Evolutionary conservation across 495 filamentous ascomycete genomes (phyloP).

Genomic region (Neurospora tetraspora): DNA sequence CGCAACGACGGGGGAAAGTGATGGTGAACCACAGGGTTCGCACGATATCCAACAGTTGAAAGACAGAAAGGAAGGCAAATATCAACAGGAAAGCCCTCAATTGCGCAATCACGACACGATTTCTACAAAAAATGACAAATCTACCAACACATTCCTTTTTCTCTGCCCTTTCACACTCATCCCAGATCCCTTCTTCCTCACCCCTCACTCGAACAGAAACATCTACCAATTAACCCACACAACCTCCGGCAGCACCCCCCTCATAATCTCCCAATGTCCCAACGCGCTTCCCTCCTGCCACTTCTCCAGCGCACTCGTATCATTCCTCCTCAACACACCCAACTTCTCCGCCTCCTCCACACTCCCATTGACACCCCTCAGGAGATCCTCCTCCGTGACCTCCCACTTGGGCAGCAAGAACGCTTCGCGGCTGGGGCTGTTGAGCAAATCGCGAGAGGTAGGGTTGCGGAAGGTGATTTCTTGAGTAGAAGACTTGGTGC

Average conservation of each 20-base stretch:
- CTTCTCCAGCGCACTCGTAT: conserved; percentile 49
- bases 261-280: conserved; percentile 87
- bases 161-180: background rate
- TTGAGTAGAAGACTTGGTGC: conserved; percentile 40
- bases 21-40: background rate
- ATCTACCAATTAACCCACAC: conserved; percentile 86
- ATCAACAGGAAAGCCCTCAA: no score
- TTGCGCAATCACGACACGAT: no score
- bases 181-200: background rate
- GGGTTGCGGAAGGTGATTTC: conserved; percentile 59
- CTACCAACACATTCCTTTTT: background rate
- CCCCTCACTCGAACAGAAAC: background rate
- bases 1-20: background rate
- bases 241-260: conserved; percentile 61
- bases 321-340: conserved; percentile 42
- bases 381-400: conserved; percentile 39
- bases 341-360: conserved; percentile 26
- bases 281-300: conserved; percentile 66
- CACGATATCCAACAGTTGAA: background rate
- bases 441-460: conserved; percentile 54
- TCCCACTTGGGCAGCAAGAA: conserved; percentile 69
- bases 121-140: background rate
- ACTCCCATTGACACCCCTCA: background rate
- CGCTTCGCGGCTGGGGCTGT: conserved; percentile 54
- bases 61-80: background rate